Percentiles rank a stretch among this genome's conserved stretches.
Evolutionary conservation across 257 asterid species (phyloP).

Genomic region (Solanum virginianum): DNA sequence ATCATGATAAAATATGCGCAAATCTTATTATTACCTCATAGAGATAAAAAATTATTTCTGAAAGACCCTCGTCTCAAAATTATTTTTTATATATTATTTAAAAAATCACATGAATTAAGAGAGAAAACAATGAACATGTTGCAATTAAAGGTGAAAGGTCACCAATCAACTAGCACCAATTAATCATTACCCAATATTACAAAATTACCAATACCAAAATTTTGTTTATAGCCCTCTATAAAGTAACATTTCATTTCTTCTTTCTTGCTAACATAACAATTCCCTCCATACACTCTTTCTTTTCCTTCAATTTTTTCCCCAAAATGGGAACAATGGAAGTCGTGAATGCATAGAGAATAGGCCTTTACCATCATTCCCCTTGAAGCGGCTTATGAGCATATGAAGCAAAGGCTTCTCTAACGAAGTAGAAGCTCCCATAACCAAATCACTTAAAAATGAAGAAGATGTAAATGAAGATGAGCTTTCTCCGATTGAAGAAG

Average conservation of each 20-base stretch:
- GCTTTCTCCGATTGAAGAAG: conserved; percentile 52
- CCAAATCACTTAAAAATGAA: neutral
- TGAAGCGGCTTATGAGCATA: too few species aligned
- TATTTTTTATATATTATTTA: too few species aligned
- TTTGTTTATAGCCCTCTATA: neutral
- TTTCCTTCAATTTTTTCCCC: too few species aligned
- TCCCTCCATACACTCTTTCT: neutral
- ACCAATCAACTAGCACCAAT: neutral
- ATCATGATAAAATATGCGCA: too few species aligned
- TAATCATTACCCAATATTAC: neutral
- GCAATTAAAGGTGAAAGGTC: too few species aligned
- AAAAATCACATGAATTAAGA: neutral
- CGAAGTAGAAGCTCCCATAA: conserved; percentile 9
- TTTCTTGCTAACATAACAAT: neutral
- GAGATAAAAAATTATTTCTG: too few species aligned
- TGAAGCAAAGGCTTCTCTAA: too few species aligned
- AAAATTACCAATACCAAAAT: neutral
- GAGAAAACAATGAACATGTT: fast-evolving
- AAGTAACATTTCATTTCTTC: neutral
- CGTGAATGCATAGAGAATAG: too few species aligned
- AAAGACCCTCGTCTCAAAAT: too few species aligned
- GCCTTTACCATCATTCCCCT: too few species aligned
- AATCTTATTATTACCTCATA: too few species aligned
- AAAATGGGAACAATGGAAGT: conserved; percentile 17
- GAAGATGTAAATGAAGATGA: conserved; percentile 23